Evolutionary conservation across 371 early-diverging fungal species (phyloP).

Genomic region (Mucor lusitanicus): DNA sequence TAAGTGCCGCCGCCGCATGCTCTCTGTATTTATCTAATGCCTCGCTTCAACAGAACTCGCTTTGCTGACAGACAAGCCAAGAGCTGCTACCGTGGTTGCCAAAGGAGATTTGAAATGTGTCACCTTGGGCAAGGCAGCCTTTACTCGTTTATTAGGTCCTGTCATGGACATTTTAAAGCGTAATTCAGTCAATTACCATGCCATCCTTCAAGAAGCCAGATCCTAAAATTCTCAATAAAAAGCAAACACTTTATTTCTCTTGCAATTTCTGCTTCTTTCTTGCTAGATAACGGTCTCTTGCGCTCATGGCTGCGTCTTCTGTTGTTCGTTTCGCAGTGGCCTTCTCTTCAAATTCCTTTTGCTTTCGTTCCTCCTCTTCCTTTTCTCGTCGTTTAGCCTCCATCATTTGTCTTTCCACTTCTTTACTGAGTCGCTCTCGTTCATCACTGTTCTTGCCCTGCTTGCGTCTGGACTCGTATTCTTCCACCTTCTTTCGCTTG

Average conservation of each 20-base stretch:
- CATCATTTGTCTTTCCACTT: conserved; percentile 59
- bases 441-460: conserved; percentile 32
- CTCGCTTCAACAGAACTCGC: conserved; percentile 68
- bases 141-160: conserved; percentile 87
- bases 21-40: background rate
- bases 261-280: conserved; percentile 64
- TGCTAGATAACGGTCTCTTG: conserved; percentile 76
- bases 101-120: conserved; percentile 85
- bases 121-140: conserved; percentile 82
- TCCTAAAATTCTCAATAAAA: background rate
- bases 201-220: conserved; percentile 51
- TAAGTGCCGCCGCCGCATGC: conserved; percentile 38
- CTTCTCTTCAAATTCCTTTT: conserved; percentile 55
- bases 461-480: conserved; percentile 31
- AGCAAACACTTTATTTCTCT: conserved; percentile 3
- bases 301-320: conserved; percentile 73
- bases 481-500: conserved; percentile 52
- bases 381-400: conserved; percentile 51
- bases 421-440: conserved; percentile 43
- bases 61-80: conserved; percentile 81
- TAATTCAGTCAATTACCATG: conserved; percentile 74
- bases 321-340: conserved; percentile 67
- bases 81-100: conserved; percentile 86
- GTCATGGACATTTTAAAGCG: conserved; percentile 75
- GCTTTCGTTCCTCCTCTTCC: conserved; percentile 52